Evolutionary conservation across 805 yeast genomes (phyloP).

Genomic region (Sungouiozyma ichnusensis): DNA sequence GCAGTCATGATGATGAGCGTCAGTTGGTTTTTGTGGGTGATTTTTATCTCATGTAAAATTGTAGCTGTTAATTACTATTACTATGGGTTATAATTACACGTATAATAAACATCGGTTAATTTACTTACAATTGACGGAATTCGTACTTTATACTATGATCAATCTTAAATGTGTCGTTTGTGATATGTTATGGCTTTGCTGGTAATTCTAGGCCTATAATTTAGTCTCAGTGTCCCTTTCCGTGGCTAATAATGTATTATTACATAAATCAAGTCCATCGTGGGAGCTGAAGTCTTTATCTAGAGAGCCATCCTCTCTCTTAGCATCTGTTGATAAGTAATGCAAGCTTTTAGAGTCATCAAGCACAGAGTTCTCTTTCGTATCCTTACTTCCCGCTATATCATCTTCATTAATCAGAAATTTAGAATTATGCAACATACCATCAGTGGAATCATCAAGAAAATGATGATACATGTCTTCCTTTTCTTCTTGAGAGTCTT

Average conservation of each 20-base stretch:
- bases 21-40: background rate
- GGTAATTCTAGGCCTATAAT: background rate
- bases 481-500: background rate
- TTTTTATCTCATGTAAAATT: background rate
- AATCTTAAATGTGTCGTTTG: too few relatives aligned
- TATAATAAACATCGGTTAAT: too few relatives aligned
- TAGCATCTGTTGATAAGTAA: background rate
- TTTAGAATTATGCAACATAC: background rate
- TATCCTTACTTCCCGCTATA: background rate
- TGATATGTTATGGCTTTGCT: too few relatives aligned
- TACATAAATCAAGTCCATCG: too few relatives aligned
- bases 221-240: background rate
- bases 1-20: slow-evolving; percentile 9
- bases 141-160: too few relatives aligned
- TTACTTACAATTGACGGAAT: too few relatives aligned
- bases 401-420: background rate
- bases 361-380: background rate
- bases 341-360: background rate
- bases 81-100: too few relatives aligned
- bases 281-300: background rate
- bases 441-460: background rate
- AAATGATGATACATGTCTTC: background rate
- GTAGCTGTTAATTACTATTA: too few relatives aligned
- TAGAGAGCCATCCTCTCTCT: background rate
- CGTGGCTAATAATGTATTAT: background rate